Percentiles rank a stretch among this genome's conserved stretches.
These are phyloP conservation scores for Metschnikowia noctiluminum DNA, from an alignment of 805 yeast species.

Conservation along the genomic window DNA sequence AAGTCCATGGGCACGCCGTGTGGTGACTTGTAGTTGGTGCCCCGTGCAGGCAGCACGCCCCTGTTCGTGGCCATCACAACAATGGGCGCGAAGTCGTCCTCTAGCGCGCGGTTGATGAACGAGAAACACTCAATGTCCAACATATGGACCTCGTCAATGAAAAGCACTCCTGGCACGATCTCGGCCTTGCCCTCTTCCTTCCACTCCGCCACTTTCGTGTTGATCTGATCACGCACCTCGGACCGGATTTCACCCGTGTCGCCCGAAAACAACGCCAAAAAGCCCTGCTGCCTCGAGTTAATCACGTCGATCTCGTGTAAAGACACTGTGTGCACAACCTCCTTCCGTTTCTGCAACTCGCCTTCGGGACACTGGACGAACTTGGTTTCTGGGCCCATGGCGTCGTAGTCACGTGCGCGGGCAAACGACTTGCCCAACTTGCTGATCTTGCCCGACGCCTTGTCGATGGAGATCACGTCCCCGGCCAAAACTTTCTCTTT, in stretches of 20 bases:
- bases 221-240: constrained; percentile 94
- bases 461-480: constrained; percentile 92
- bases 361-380: constrained; percentile 99
- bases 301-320: constrained; percentile 97
- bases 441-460: constrained; percentile 90
- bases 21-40: constrained; percentile 89
- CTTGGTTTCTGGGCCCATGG: constrained; percentile 97
- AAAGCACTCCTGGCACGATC: constrained; percentile 94
- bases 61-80: constrained; percentile 96
- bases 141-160: constrained; percentile 98
- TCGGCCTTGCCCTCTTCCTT: constrained; percentile 98
- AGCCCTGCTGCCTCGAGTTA: constrained; percentile 96
- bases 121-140: constrained; percentile 95
- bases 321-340: constrained; percentile 96
- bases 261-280: constrained; percentile 90
- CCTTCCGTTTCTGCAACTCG: constrained; percentile 92
- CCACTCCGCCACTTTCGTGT: constrained; percentile 96
- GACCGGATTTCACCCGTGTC: constrained; percentile 97
- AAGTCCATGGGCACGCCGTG: constrained; percentile 97
- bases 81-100: constrained; percentile 94
- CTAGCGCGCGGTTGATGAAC: constrained; percentile 91
- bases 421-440: constrained; percentile 95
- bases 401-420: constrained; percentile 95
- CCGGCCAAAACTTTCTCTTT: constrained; percentile 96
- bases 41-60: constrained; percentile 90